Evolutionary conservation across 1,284 basidiomycete genomes (phyloP).

Genomic region (Pseudozyma thailandica): DNA sequence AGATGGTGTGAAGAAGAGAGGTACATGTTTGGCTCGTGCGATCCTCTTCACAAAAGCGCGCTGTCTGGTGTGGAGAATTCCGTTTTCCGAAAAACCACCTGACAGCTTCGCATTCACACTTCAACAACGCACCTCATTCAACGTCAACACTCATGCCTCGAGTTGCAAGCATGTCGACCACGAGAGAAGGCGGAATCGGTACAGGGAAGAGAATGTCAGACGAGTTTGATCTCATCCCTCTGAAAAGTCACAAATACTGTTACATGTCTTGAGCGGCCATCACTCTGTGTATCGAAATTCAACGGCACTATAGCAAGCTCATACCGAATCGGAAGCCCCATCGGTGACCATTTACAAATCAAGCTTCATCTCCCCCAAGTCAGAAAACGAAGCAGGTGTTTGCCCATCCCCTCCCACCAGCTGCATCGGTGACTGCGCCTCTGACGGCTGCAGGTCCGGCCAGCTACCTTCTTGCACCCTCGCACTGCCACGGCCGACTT

Average conservation of each 20-base stretch:
- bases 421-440: constrained; percentile 49
- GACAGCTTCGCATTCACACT: neutral
- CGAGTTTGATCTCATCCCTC: too few species aligned
- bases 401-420: constrained; percentile 17
- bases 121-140: neutral
- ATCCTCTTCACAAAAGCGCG: constrained; percentile 6
- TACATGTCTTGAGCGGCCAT: too few species aligned
- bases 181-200: too few species aligned
- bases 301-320: neutral
- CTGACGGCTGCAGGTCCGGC: constrained; percentile 37
- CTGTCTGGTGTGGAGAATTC: constrained; percentile 12
- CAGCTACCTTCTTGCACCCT: constrained; percentile 40
- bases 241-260: too few species aligned
- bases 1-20: neutral
- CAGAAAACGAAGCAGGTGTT: constrained; percentile 23
- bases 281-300: too few species aligned
- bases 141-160: neutral
- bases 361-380: constrained; percentile 47
- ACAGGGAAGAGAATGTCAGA: neutral
- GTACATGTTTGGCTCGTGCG: constrained; percentile 23
- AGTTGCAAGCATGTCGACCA: too few species aligned
- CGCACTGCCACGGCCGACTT: constrained; percentile 15
- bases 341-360: constrained; percentile 17
- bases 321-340: neutral
- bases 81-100: neutral